Base-by-base conservation (phyloP, 257 asterid genomes). In the Solanum gracilifrons region DNA sequence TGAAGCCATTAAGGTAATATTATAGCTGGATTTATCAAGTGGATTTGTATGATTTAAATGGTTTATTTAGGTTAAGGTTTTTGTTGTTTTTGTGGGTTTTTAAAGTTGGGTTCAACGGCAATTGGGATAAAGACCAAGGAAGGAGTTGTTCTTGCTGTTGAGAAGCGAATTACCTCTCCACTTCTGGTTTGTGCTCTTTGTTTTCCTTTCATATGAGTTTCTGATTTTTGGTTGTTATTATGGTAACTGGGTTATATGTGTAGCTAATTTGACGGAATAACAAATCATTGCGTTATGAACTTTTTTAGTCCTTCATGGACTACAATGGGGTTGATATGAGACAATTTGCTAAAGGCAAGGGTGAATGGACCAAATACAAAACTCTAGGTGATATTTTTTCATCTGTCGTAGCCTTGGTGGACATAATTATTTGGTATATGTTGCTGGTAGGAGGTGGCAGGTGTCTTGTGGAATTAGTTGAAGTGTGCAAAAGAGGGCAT, bases 111-210 rank as follows among this genome's bases (percentile, higher is more conserved):
- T 74, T 96, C 98, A 29, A 96, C 98, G 83, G 99, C 99, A 12
- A 95, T 96, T 89, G 99, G 98, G 46, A 13, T 96, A 68, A 96
- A 96, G 93, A 95, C 99, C 35, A 96, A 94, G 91, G 98, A 94
- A 87, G 98, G 99, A 36, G 99, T 96, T 48, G 98, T 96, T 88
- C 98, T 96, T 85, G 98, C 97, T 74, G 99, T 95, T 48, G 98
- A 95, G 92, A 95, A 96, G 95, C 95, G 98, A 33, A 95, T 95
- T 86, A 96, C 99, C 8, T 96, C 99, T 5, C 97, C 98, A 1
- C 95, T 95, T 41, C 91, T 95, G 97, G 99, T 96, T 87, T 89
- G 92, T 79, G 58, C 84, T 43, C 25, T 43, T 43, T 15, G 37
- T 79, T 73, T 25, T 89, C 9, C 37, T 43, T 46, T 33, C 20